Conservation (phyloP, 257 asterid genomes). For the Fraxinus excelsior region DNA sequence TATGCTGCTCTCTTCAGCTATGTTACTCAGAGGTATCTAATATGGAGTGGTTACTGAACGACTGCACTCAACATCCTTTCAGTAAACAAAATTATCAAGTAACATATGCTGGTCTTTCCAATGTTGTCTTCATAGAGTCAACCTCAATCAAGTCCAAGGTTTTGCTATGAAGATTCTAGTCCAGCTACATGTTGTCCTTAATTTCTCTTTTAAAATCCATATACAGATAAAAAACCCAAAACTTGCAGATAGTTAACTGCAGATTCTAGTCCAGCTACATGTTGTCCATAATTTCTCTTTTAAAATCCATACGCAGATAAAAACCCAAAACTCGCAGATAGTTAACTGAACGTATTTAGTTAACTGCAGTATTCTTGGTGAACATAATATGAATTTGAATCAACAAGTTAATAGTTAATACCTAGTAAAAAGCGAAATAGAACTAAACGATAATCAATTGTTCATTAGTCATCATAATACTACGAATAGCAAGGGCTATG, state of each 20-base stretch:
- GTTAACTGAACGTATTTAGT: too few species aligned
- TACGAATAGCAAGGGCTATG: background rate
- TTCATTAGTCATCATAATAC: background rate
- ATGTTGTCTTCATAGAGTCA: background rate
- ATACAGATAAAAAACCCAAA: background rate
- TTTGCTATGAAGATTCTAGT: background rate
- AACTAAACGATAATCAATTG: background rate
- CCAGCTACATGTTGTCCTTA: background rate
- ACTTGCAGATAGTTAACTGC: background rate
- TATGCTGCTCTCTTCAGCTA: background rate
- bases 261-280: background rate
- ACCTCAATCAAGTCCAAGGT: background rate
- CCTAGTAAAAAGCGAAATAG: background rate
- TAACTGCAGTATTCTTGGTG: constrained; percentile 1
- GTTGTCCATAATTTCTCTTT: background rate
- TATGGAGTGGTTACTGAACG: background rate
- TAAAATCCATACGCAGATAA: background rate
- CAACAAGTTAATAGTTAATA: background rate
- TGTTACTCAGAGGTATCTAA: background rate
- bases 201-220: background rate
- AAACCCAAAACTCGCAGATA: background rate
- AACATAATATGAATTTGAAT: background rate
- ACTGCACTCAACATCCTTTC: background rate
- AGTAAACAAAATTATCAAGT: background rate
- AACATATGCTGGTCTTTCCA: background rate